Conservation (phyloP, 2,329 filamentous ascomycete species). For the Penicillium sp. region DNA sequence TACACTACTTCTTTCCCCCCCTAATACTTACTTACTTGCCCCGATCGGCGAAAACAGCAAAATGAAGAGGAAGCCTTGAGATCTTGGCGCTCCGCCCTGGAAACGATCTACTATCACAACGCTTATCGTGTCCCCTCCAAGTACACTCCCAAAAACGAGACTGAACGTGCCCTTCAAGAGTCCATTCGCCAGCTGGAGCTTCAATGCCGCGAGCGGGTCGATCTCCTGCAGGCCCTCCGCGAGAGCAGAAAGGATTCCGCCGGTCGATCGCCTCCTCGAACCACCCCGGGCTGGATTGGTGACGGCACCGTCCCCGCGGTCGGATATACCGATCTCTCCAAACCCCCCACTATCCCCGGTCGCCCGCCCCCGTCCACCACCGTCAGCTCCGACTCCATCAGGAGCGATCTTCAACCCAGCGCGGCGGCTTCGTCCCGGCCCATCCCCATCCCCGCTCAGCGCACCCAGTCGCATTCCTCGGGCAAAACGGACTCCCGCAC, state of each 20-base stretch:
- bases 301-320: constrained; percentile 73
- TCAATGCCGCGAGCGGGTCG: constrained; percentile 87
- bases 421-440: constrained; percentile 11
- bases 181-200: constrained; percentile 74
- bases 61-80: constrained; percentile 84
- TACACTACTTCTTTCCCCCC: constrained; percentile 14
- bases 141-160: constrained; percentile 66
- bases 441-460: constrained; percentile 19
- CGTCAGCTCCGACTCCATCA: too few species aligned
- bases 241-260: constrained; percentile 49
- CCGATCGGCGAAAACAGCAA: too few species aligned
- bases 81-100: constrained; percentile 80
- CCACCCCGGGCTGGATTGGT: constrained; percentile 59
- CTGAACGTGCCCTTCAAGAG: constrained; percentile 71
- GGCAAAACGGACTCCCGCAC: constrained; percentile 45
- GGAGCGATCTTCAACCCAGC: too few species aligned
- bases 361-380: constrained; percentile 22
- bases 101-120: constrained; percentile 79
- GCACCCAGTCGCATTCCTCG: constrained; percentile 24
- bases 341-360: constrained; percentile 54
- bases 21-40: too few species aligned
- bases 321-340: constrained; percentile 71
- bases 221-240: constrained; percentile 72
- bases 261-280: constrained; percentile 17
- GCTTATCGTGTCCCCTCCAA: constrained; percentile 62